Percentiles rank a stretch among this genome's conserved stretches.
Evolutionary conservation across 2,329 filamentous ascomycete species (phyloP).

Genomic region (Fusarium sp.): DNA sequence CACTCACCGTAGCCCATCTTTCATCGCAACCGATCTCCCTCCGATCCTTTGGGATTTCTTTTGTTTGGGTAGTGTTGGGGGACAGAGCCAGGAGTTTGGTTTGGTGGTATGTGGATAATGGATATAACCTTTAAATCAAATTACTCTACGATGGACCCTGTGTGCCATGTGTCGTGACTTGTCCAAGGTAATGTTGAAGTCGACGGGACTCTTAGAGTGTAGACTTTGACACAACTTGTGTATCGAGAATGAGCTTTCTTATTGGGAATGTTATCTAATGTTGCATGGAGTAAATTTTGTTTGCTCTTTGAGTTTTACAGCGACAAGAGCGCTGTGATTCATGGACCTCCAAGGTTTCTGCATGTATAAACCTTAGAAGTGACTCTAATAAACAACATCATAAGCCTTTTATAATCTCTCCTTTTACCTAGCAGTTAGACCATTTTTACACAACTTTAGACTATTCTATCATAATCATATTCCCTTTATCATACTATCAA

Average conservation of each 20-base stretch:
- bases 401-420: too few species aligned
- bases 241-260: not conserved
- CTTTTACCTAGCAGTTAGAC: not conserved
- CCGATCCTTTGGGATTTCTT: not conserved
- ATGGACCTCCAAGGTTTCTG: not conserved
- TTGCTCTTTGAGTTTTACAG: not conserved
- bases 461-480: not conserved
- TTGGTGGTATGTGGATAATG: not conserved
- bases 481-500: not conserved
- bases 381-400: not conserved
- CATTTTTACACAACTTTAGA: not conserved
- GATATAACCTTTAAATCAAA: not conserved
- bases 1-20: not conserved
- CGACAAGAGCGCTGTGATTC: too few species aligned
- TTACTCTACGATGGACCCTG: too few species aligned
- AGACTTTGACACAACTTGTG: not conserved
- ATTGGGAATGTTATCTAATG: not conserved
- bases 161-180: not conserved
- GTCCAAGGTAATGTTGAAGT: not conserved
- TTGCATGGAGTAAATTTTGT: not conserved
- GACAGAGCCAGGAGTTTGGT: not conserved
- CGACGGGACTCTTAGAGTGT: rapidly evolving
- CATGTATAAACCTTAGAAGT: not conserved
- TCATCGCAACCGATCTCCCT: not conserved
- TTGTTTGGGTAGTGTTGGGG: not conserved